A percentile compares a stretch with the other conserved stretches of the same genome.
Conservation (phyloP, 2,329 filamentous ascomycete species). For the Fusarium nelsonii region DNA sequence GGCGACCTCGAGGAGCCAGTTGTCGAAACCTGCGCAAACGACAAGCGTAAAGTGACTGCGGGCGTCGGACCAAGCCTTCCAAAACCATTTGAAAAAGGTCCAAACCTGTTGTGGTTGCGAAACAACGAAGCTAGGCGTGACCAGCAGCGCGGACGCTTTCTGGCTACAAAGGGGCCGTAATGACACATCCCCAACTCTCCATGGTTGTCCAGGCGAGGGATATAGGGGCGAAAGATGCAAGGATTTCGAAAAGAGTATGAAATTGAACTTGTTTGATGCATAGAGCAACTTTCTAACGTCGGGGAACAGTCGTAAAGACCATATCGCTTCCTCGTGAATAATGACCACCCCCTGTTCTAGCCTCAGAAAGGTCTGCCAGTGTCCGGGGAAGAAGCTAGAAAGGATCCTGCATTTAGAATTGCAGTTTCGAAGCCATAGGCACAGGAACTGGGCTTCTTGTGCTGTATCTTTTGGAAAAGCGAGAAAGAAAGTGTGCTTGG, state of each 20-base stretch:
- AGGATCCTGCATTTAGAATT: conserved; percentile 59
- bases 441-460: conserved; percentile 55
- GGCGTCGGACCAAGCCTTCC: conserved; percentile 37
- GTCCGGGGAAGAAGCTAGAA: conserved; percentile 56
- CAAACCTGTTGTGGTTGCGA: conserved; percentile 53
- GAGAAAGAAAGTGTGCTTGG: conserved; percentile 58
- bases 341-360: conserved; percentile 54
- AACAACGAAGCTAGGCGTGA: conserved; percentile 59
- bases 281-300: conserved; percentile 53
- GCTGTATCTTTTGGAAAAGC: conserved; percentile 59
- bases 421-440: conserved; percentile 59
- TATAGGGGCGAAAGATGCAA: conserved; percentile 36
- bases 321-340: conserved; percentile 59
- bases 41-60: conserved; percentile 45
- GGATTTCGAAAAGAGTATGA: conserved; percentile 58
- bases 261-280: conserved; percentile 45
- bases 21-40: conserved; percentile 47
- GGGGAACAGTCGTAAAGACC: conserved; percentile 57
- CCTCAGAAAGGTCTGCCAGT: conserved; percentile 61
- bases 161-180: conserved; percentile 51
- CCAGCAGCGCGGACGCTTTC: conserved; percentile 51
- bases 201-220: conserved; percentile 9
- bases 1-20: conserved; percentile 50
- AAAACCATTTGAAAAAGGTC: conserved; percentile 55
- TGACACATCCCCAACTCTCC: conserved; percentile 39